Percentiles rank a stretch among this genome's conserved stretches.
phyloP scores from a whole-genome alignment of 2,329 filamentous ascomycete genomes.

The Cladosporium sphaerospermum region DNA sequence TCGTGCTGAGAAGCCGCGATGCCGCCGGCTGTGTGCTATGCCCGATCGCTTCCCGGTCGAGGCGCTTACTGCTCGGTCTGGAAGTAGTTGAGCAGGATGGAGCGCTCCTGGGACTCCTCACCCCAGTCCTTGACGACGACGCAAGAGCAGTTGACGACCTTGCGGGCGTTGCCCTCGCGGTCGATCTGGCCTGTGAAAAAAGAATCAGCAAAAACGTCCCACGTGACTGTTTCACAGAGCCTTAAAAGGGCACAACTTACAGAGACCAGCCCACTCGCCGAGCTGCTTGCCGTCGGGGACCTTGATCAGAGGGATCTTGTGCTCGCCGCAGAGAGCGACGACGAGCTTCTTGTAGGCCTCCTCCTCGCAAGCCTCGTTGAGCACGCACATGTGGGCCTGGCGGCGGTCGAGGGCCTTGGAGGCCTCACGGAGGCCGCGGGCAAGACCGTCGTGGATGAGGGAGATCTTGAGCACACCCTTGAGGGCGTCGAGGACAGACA shows the following conservation, averaged over 20 bases:
- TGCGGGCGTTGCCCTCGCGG: slow-evolving; percentile 98
- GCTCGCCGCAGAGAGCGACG: slow-evolving; percentile 95
- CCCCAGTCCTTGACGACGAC: slow-evolving; percentile 99
- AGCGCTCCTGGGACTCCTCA: slow-evolving; percentile 98
- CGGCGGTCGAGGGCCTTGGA: slow-evolving; percentile 98
- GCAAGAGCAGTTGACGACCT: slow-evolving; percentile 99
- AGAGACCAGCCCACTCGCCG: slow-evolving; percentile 99
- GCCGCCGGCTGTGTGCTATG: slow-evolving; percentile 5
- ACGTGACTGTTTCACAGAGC: background rate
- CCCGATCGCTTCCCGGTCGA: background rate
- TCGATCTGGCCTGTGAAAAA: slow-evolving; percentile 75
- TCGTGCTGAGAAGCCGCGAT: background rate
- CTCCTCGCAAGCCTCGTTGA: slow-evolving; percentile 99
- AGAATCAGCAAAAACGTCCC: background rate
- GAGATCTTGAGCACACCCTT: slow-evolving; percentile 98
- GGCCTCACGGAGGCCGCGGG: slow-evolving; percentile 95
- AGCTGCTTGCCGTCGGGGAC: slow-evolving; percentile 99
- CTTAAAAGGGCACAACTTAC: slow-evolving; percentile 54
- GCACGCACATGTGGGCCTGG: slow-evolving; percentile 99
- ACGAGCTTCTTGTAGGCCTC: slow-evolving; percentile 99
- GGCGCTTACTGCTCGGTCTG: slow-evolving; percentile 62
- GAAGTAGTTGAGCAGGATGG: slow-evolving; percentile 99
- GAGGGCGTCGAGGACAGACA: slow-evolving; percentile 96
- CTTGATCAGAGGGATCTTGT: slow-evolving; percentile 99
- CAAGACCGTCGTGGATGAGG: slow-evolving; percentile 98